These are phyloP conservation scores for Trichophyton rubrum DNA, from an alignment of 2,329 filamentous ascomycete genomes.

Conservation along the genomic window DNA sequence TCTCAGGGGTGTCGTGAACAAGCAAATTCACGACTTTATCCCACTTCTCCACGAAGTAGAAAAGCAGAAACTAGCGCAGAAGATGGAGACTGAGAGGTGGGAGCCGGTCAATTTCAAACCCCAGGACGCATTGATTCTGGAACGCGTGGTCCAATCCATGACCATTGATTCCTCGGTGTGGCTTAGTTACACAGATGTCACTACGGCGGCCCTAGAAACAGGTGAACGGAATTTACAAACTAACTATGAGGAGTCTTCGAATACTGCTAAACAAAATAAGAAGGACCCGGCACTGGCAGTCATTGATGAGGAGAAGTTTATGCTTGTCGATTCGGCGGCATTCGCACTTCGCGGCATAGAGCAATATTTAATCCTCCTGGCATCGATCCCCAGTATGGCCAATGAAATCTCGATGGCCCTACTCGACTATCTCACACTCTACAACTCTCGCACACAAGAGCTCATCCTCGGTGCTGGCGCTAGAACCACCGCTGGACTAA, in stretches of 20 bases:
- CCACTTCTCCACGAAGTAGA: constrained; percentile 57
- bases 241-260: too few species aligned
- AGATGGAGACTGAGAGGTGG: constrained; percentile 74
- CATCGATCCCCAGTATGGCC: constrained; percentile 36
- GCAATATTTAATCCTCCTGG: constrained; percentile 35
- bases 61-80: constrained; percentile 60
- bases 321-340: constrained; percentile 35
- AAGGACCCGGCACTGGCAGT: constrained; percentile 28
- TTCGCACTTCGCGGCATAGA: constrained; percentile 35
- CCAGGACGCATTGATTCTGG: constrained; percentile 47
- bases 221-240: too few species aligned
- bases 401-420: constrained; percentile 34
- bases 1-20: constrained; percentile 67
- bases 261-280: constrained; percentile 21
- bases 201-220: constrained; percentile 3
- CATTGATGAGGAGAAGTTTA: constrained; percentile 38
- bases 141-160: constrained; percentile 55
- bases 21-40: constrained; percentile 70
- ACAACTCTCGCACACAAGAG: constrained; percentile 39
- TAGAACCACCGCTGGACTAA: constrained; percentile 37
- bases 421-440: constrained; percentile 39
- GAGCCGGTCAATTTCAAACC: constrained; percentile 62
- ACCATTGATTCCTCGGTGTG: constrained; percentile 57
- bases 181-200: constrained; percentile 38
- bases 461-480: constrained; percentile 42